Percentiles rank a stretch among this genome's conserved stretches.
Conservation (phyloP, 164 flowering plant species). For the Stephania yunnanensis region DNA sequence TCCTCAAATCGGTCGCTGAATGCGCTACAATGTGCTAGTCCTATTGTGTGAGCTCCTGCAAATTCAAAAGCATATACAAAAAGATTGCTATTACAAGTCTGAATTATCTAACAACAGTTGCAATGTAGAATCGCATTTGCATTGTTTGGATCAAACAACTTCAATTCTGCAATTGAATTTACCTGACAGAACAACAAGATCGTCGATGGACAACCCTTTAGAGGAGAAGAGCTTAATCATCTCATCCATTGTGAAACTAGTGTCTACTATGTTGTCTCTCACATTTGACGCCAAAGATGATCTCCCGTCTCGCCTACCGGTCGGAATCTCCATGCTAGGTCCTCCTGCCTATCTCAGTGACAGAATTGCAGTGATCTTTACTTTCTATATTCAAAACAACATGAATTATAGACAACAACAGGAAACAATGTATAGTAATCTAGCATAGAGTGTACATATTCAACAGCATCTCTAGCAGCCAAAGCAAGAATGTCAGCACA, state of each 20-base stretch:
- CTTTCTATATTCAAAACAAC: background rate
- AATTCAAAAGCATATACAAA: background rate
- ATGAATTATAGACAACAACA: background rate
- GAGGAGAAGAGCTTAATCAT: conserved; percentile 57
- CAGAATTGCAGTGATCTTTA: background rate
- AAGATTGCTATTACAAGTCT: background rate
- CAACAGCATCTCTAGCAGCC: conserved; percentile 79
- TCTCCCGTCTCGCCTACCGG: conserved; percentile 70
- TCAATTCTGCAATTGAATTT: background rate
- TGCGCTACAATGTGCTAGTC: conserved; percentile 62
- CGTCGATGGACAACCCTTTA: conserved; percentile 68
- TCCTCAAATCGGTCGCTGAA: conserved; percentile 61
- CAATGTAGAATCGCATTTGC: background rate
- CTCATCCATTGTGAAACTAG: conserved; percentile 62
- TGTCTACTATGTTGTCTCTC: conserved; percentile 67
- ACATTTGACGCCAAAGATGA: conserved; percentile 52
- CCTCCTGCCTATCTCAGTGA: conserved; percentile 53
- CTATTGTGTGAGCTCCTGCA: conserved; percentile 83
- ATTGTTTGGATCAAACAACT: background rate
- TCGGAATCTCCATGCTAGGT: conserved; percentile 50
- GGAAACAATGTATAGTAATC: background rate
- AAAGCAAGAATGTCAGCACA: conserved; percentile 75
- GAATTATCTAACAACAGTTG: too few species aligned
- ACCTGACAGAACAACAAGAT: conserved; percentile 76
- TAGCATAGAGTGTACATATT: conserved; percentile 33